Evolutionary conservation across 768 basidiomycete genomes (phyloP).

Genomic region (Auriscalpium orientale): DNA sequence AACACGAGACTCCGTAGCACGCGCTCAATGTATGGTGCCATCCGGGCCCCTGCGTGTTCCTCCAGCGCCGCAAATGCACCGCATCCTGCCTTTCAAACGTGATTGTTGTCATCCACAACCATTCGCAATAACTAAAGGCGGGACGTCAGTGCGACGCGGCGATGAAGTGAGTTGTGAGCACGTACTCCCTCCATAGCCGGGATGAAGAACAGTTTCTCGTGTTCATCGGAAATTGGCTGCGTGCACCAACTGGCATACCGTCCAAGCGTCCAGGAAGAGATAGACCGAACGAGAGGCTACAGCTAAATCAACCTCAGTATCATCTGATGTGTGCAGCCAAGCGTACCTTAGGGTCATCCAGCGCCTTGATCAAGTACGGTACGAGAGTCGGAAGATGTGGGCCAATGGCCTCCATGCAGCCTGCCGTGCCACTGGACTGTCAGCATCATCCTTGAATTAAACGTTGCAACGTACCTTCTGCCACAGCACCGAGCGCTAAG

Average conservation of each 20-base stretch:
- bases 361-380: conserved; percentile 84
- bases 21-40: conserved; percentile 91
- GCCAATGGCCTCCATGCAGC: conserved; percentile 93
- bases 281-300: conserved; percentile 96
- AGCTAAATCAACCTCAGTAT: not conserved
- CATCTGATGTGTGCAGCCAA: not conserved
- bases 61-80: conserved; percentile 98
- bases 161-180: conserved; percentile 15
- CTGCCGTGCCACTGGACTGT: conserved; percentile 31
- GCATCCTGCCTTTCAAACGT: conserved; percentile 98
- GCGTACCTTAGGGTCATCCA: conserved; percentile 85
- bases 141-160: not conserved
- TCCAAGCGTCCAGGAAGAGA: conserved; percentile 98
- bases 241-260: conserved; percentile 98
- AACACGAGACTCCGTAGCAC: conserved; percentile 91
- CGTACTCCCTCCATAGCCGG: conserved; percentile 97
- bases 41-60: conserved; percentile 87
- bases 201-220: conserved; percentile 85
- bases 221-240: conserved; percentile 75
- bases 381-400: conserved; percentile 88
- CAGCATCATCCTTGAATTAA: not conserved
- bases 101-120: conserved; percentile 98
- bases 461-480: conserved; percentile 63
- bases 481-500: conserved; percentile 94
- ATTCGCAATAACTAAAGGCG: conserved; percentile 80